Base-by-base conservation (phyloP, 2,329 filamentous ascomycete genomes). In the Zalaria obscura region DNA sequence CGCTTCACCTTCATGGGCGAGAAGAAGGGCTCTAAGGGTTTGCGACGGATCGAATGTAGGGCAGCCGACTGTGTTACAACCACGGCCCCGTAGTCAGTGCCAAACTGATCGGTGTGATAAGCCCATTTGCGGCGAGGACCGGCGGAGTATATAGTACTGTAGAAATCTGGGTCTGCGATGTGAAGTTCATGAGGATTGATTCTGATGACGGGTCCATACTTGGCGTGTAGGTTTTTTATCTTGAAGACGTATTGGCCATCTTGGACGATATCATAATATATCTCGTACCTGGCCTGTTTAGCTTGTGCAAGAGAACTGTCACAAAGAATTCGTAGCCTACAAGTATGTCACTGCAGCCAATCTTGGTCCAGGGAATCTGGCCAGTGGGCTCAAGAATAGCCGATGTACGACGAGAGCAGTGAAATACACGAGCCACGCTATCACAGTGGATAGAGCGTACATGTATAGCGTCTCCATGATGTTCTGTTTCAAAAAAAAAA, bases 361-460 rank as follows among this genome's bases (percentile, higher is more conserved):
- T 35, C 26, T 38, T 32, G 44, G 44, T 18, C 44, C 44, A 8
- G 44, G 44, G 6, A 40, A 43, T 3, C 11, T 28, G 5, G 40
- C 34, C 2, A 45, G 31, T 11, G 44, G 44, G 7, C 42, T 40
- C 26, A 45, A 43, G 38, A 40, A 43, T 8, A 38, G 28, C 4
- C 34, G 26, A 27, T 45, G 43, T 28, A 42, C 18, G 5, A 43
- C 5, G 5, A 32, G 29, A 18, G 18, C 18, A 18, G 18, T 18
- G 18, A 18, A 18, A 18, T 18, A 18, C 18, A 18, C 18, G 18
- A 18, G 18, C 18, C 18, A 18, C 18, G 18, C 18, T 18, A 18
- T 18, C 18, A 18, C 18, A 18, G 18, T 18, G 18, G 18, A 18
- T 18, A 18, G 18, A 18, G 18, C 18, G 18, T 18, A 18, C 18